phyloP scores from a whole-genome alignment of 2,329 filamentous ascomycete genomes.

The Trichophyton verrucosum region DNA sequence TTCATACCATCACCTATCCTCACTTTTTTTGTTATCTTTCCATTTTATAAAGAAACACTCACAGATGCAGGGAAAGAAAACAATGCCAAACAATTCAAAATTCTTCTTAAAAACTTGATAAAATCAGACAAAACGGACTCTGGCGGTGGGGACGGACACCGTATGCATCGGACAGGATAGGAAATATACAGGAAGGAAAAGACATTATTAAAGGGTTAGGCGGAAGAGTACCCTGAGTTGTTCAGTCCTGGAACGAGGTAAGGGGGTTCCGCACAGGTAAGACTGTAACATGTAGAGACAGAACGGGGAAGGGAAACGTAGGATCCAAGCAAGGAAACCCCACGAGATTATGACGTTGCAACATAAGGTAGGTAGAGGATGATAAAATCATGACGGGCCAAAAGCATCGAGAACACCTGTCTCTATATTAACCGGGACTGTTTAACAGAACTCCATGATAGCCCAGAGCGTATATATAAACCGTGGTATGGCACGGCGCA shows the following conservation, averaged over 20 bases:
- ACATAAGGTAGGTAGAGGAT: background rate
- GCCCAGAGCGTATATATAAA: background rate
- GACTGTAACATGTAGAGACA: background rate
- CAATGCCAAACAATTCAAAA: background rate
- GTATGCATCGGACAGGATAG: background rate
- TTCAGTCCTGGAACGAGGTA: background rate
- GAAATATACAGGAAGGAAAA: background rate
- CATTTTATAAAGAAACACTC: background rate
- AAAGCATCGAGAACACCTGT: slow-evolving; percentile 1
- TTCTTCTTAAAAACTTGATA: background rate
- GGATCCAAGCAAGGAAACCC: background rate
- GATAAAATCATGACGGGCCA: background rate
- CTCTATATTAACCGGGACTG: background rate
- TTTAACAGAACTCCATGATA: background rate
- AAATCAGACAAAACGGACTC: background rate
- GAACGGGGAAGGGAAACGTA: background rate
- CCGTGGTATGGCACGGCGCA: background rate
- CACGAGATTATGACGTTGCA: slow-evolving; percentile 1
- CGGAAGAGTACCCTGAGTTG: background rate
- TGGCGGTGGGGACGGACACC: background rate
- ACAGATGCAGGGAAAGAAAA: background rate
- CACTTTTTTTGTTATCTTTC: slow-evolving; percentile 1
- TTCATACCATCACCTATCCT: background rate
- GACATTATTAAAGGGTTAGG: slow-evolving; percentile 3
- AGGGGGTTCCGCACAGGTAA: background rate